These are phyloP conservation scores for Juglanconis sp. DNA, from an alignment of 2,329 filamentous ascomycete genomes.

Conservation along the genomic window DNA sequence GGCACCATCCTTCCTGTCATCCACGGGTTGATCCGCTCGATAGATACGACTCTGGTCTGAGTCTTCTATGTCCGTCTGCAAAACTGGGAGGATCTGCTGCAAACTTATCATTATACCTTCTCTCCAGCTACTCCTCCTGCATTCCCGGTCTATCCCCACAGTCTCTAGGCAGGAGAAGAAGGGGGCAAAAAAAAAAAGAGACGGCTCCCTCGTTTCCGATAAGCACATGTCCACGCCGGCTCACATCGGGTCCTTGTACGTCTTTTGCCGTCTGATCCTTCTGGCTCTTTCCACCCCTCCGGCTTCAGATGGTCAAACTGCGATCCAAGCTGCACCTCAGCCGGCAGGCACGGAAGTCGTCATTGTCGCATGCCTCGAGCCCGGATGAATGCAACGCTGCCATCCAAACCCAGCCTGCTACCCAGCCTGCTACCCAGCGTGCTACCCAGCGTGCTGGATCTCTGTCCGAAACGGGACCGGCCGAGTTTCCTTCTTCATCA, in stretches of 20 bases:
- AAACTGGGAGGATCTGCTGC: neutral
- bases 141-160: neutral
- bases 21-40: neutral
- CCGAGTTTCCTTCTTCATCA: slow-evolving; percentile 3
- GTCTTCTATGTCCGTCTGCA: neutral
- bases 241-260: neutral
- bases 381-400: slow-evolving; percentile 17
- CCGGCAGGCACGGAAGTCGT: slow-evolving; percentile 17
- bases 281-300: neutral
- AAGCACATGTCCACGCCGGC: neutral
- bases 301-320: slow-evolving; percentile 16
- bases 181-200: neutral
- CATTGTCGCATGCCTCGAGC: slow-evolving; percentile 6
- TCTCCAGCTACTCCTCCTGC: neutral
- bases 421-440: neutral
- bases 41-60: neutral
- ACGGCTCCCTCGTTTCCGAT: neutral
- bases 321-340: slow-evolving; percentile 19
- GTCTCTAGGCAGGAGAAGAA: neutral
- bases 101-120: neutral
- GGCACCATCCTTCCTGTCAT: neutral
- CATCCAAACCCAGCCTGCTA: no score
- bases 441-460: slow-evolving; percentile 5
- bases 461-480: neutral
- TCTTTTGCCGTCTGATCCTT: neutral